Evolutionary conservation across 176 grass and related monocot genomes (phyloP), one percentile per base, ranked within the genome.

Genomic region (Guadua angustifolia): DNA sequence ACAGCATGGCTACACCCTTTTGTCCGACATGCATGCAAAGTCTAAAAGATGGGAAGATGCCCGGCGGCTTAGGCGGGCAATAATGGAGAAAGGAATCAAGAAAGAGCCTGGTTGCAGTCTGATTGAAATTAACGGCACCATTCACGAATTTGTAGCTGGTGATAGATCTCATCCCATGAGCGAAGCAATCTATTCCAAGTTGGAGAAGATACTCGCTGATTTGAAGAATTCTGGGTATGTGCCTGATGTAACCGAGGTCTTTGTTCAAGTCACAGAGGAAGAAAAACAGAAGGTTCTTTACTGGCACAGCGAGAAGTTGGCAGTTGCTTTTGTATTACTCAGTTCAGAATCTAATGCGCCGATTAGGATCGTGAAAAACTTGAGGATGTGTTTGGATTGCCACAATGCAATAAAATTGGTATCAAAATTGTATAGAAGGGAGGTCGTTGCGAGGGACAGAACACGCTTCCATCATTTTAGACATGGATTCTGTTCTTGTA

Each of bases 101-200:
- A 95, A 98, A 90, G 91, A 92, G 56, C 91, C 89, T 73, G 93
- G 91, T 78, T 93, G 91, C 69, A 94, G 96, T 77, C 71, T 92
- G 75, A 93, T 95, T 11, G 93, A 98, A 86, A 89, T 98, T 68
- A 83, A 95, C 0, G 91, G 93, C 24, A 32, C 73, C 24, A 83
- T 95, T 73, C 89, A 98, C 16, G 93, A 95, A 70, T 95, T 98
- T 87, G 87, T 95, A 67, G 89, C 93, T 45, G 91, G 93, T 55
- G 91, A 93, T 88, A 81, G 29, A 42, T 92, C 87, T 58, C 93
- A 95, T 82, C 89, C 73, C 16, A 82, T 67, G 71, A 87, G 77
- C 66, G 59, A 47, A 46, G 71, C 87, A 64, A 98, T 98, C 42
- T 94, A 89, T 52, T 86, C 66, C 16, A 95, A 92, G 69, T 46